Evolutionary conservation across 2,329 filamentous ascomycete genomes (phyloP), one percentile per base, ranked within the genome.

Genomic region (Aureobasidium subglaciale): DNA sequence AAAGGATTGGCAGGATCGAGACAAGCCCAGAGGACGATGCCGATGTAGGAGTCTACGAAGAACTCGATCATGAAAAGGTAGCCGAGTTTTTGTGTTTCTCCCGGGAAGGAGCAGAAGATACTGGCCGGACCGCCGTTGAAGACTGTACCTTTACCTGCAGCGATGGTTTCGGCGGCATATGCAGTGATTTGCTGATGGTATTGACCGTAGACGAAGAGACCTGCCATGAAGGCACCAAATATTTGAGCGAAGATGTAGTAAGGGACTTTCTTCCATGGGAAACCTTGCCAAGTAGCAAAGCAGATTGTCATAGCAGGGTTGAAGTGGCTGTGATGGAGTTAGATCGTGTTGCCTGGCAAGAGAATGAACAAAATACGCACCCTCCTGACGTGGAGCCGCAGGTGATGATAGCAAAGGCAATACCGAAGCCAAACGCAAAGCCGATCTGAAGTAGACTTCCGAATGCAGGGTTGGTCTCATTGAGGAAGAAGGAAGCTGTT

Each of bases 1-100:
- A 83, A 82, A 0, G 79, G 79, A 64, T 83, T 83, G 10, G 79
- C 77, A 0, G 78, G 78, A 64, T 84, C 81, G 29, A 82, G 70
- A 42, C 70, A 71, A 7, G 79, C 73, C 79, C 80, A 83, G 64
- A 83, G 82, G 13, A 82, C 68, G 56, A 83, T 71, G 25, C 74
- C 76, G 55, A 83, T 77, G 66, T 82, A 82, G 55, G 67, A 70
- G 62, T 80, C 77, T 25, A 80, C 79, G 60, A 84, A 81, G 64
- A 80, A 83, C 63, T 84, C 81, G 57, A 78, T 78, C 52, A 82
- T 64, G 67, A 84, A 80, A 1, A 83, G 64, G 63, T 78, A 82
- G 13, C 80, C 80, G 35, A 78, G 69, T 59, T 78, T 80, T 62
- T 82, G 77, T 15, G 68, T 72, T 0, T 72, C 62, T 22, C 68